Conservation (phyloP, 805 yeast genomes). For the Kodamaea lidongshanica region DNA sequence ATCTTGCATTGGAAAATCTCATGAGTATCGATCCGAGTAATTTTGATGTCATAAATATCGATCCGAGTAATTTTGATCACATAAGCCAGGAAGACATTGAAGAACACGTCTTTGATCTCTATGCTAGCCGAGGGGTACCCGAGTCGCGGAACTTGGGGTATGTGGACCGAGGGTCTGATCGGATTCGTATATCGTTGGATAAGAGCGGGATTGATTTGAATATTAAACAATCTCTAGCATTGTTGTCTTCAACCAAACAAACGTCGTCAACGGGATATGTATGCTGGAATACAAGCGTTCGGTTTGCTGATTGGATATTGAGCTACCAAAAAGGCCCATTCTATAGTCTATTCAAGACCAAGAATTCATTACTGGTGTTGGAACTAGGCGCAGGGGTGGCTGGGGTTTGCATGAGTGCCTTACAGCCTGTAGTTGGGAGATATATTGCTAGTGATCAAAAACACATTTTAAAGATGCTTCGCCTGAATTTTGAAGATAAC, state of each 20-base stretch:
- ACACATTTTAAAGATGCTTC: slow-evolving; percentile 46
- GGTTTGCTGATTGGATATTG: slow-evolving; percentile 51
- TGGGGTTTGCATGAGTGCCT: slow-evolving; percentile 42
- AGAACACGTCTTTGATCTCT: slow-evolving; percentile 29
- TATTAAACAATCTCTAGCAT: slow-evolving; percentile 30
- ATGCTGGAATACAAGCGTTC: slow-evolving; percentile 50
- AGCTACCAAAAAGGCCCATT: slow-evolving; percentile 23
- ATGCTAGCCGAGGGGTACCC: slow-evolving; percentile 22
- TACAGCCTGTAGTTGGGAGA: slow-evolving; percentile 24
- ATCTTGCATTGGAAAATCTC: neutral
- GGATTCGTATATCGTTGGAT: slow-evolving; percentile 18
- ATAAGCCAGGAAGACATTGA: slow-evolving; percentile 17
- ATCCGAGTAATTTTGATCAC: too few relatives aligned
- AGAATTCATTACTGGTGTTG: slow-evolving; percentile 26
- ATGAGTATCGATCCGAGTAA: neutral
- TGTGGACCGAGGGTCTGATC: slow-evolving; percentile 23
- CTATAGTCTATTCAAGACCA: slow-evolving; percentile 8
- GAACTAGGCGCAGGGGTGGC: slow-evolving; percentile 63
- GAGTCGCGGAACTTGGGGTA: slow-evolving; percentile 30
- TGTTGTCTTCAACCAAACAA: slow-evolving; percentile 26
- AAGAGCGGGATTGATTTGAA: slow-evolving; percentile 18
- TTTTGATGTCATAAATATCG: too few relatives aligned
- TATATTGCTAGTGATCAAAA: slow-evolving; percentile 57
- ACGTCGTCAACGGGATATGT: slow-evolving; percentile 57
- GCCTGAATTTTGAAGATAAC: slow-evolving; percentile 41